Conservation (phyloP, 371 early-diverging fungal species). For the Choanephora cucurbitarum region DNA sequence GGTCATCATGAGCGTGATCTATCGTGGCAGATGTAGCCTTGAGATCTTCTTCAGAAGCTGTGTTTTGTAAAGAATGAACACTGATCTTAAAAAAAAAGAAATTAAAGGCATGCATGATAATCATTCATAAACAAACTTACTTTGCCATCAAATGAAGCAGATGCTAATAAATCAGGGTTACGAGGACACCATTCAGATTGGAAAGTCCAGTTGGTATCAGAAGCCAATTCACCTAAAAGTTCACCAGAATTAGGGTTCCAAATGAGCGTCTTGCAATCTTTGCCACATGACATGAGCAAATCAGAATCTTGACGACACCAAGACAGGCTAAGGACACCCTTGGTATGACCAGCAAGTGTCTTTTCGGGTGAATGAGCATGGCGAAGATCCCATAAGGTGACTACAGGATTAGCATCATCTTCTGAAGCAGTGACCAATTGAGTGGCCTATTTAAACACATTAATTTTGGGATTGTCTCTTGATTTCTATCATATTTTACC, state of each 20-base stretch:
- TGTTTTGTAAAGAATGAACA: constrained; percentile 81
- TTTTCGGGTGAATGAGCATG: constrained; percentile 91
- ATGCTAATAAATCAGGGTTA: constrained; percentile 86
- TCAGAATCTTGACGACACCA: constrained; percentile 92
- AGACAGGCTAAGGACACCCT: constrained; percentile 85
- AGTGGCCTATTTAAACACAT: too few species aligned
- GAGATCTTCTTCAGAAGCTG: constrained; percentile 33
- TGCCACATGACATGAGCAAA: constrained; percentile 85
- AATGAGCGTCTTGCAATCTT: constrained; percentile 89
- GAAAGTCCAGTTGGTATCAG: constrained; percentile 86
- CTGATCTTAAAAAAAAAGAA: constrained; percentile 49
- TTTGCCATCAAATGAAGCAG: constrained; percentile 88
- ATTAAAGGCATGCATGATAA: too few species aligned
- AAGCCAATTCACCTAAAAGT: constrained; percentile 66
- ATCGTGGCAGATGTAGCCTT: constrained; percentile 17
- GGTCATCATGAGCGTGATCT: constrained; percentile 59
- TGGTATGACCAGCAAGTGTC: constrained; percentile 75
- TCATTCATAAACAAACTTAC: constrained; percentile 38
- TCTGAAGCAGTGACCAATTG: constrained; percentile 63
- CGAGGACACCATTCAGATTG: constrained; percentile 90
- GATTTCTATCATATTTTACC: constrained; percentile 64
- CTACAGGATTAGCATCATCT: constrained; percentile 85
- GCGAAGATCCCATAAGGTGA: constrained; percentile 92
- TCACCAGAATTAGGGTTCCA: constrained; percentile 83
- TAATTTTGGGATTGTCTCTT: too few species aligned